These are phyloP conservation scores for Chaetomium cochliodes DNA, from an alignment of 495 filamentous ascomycete genomes.

Conservation along the genomic window DNA sequence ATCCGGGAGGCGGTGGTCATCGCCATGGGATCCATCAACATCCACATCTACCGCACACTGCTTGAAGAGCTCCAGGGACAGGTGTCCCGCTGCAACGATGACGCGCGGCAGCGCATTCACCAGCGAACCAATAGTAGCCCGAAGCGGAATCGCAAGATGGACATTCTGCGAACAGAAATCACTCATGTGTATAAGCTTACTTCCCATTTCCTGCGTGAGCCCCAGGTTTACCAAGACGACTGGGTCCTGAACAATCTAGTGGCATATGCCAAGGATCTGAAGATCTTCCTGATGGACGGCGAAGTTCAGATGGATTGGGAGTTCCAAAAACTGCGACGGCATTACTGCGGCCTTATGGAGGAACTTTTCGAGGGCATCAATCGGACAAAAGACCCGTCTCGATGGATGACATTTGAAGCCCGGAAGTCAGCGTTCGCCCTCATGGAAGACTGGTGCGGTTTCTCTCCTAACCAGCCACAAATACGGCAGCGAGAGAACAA, in stretches of 20 bases:
- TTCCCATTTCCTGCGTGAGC: slow-evolving; percentile 79
- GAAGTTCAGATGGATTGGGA: slow-evolving; percentile 97
- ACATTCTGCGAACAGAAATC: slow-evolving; percentile 86
- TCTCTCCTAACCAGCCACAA: slow-evolving; percentile 84
- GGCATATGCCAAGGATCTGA: slow-evolving; percentile 85
- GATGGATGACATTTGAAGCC: slow-evolving; percentile 95
- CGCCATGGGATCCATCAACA: slow-evolving; percentile 90
- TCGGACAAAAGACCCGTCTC: slow-evolving; percentile 75
- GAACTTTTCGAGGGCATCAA: slow-evolving; percentile 91
- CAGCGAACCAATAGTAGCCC: slow-evolving; percentile 74
- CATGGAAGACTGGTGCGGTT: slow-evolving; percentile 99
- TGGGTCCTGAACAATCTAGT: slow-evolving; percentile 90
- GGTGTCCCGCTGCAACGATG: slow-evolving; percentile 75
- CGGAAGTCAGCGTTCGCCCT: slow-evolving; percentile 89
- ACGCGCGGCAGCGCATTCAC: slow-evolving; percentile 84
- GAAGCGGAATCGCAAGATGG: slow-evolving; percentile 72
- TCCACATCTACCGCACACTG: slow-evolving; percentile 89
- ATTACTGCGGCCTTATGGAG: slow-evolving; percentile 92
- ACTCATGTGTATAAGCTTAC: slow-evolving; percentile 94
- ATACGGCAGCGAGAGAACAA: slow-evolving; percentile 80
- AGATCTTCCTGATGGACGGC: slow-evolving; percentile 87
- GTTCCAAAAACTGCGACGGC: slow-evolving; percentile 85
- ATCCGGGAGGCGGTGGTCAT: slow-evolving; percentile 89
- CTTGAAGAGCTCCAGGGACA: slow-evolving; percentile 86
- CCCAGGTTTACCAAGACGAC: slow-evolving; percentile 80